These are phyloP conservation scores for Geranium incanum DNA, from an alignment of 441 rosid species.

Conservation along the genomic window DNA sequence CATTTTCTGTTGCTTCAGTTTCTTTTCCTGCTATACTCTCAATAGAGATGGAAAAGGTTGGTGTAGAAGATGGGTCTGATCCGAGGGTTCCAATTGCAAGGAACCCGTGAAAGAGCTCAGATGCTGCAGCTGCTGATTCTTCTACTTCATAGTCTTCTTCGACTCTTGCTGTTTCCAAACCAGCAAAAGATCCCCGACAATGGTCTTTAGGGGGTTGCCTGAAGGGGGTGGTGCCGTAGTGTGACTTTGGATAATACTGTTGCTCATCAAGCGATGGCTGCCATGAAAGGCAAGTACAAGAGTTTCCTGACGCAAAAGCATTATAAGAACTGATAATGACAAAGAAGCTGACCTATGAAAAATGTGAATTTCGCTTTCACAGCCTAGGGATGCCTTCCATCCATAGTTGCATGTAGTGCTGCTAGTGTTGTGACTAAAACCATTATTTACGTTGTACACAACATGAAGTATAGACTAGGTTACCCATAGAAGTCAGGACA, in stretches of 20 bases:
- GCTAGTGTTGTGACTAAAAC: background rate
- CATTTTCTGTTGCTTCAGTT: constrained; percentile 64
- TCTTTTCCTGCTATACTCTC: constrained; percentile 61
- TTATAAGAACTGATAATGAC: constrained; percentile 16
- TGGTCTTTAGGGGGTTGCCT: constrained; percentile 37
- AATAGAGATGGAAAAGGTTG: constrained; percentile 51
- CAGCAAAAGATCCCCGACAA: constrained; percentile 45
- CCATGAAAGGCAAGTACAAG: constrained; percentile 51
- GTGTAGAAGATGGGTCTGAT: constrained; percentile 61
- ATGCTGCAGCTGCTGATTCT: constrained; percentile 41
- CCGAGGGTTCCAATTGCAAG: constrained; percentile 74
- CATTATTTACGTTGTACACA: background rate
- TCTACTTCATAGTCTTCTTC: constrained; percentile 32
- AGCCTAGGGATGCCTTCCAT: background rate
- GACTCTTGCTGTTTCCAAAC: constrained; percentile 36
- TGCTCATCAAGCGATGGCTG: constrained; percentile 56
- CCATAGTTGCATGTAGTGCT: background rate
- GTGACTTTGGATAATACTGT: constrained; percentile 36
- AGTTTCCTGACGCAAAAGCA: constrained; percentile 35
- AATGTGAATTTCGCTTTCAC: background rate
- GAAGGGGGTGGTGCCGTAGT: constrained; percentile 33
- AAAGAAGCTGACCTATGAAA: background rate
- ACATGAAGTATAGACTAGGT: background rate
- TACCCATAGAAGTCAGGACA: no score
- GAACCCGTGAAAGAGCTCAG: constrained; percentile 69